Conservation (phyloP, 1,284 basidiomycete genomes). For the Cronartium ribicola region DNA sequence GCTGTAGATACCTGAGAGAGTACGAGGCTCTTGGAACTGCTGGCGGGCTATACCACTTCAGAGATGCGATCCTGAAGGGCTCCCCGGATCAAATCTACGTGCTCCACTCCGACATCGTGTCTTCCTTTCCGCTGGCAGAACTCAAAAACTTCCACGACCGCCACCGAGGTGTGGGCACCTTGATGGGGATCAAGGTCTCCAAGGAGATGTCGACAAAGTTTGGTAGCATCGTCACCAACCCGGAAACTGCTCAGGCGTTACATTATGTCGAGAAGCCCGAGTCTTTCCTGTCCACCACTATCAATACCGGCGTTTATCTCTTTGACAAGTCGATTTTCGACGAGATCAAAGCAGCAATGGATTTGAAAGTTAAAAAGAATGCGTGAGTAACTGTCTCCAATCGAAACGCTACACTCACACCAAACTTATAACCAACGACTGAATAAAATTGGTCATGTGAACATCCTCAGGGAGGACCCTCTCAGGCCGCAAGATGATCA, state of each 20-base stretch:
- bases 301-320: conserved; percentile 54
- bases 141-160: conserved; percentile 55
- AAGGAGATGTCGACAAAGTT: conserved; percentile 55
- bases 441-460: no score
- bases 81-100: conserved; percentile 56
- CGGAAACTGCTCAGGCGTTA: conserved; percentile 49
- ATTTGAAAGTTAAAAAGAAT: conserved; percentile 54
- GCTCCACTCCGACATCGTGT: conserved; percentile 58
- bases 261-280: conserved; percentile 57
- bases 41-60: conserved; percentile 50
- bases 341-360: conserved; percentile 57
- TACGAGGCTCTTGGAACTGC: conserved; percentile 57
- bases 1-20: conserved; percentile 55
- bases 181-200: conserved; percentile 55
- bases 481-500: conserved; percentile 55
- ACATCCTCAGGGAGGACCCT: conserved; percentile 52
- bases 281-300: conserved; percentile 55
- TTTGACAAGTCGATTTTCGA: conserved; percentile 57
- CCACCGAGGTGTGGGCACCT: conserved; percentile 57
- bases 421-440: no score
- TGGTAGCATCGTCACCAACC: conserved; percentile 56
- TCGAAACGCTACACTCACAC: no score
- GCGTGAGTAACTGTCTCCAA: conserved; percentile 48
- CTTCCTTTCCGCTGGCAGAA: conserved; percentile 53
- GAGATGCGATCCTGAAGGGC: conserved; percentile 56